Percentiles rank a stretch among this genome's conserved stretches.
Conservation (phyloP, 169 alveolate genomes). For the Besnoitia besnoiti region DNA sequence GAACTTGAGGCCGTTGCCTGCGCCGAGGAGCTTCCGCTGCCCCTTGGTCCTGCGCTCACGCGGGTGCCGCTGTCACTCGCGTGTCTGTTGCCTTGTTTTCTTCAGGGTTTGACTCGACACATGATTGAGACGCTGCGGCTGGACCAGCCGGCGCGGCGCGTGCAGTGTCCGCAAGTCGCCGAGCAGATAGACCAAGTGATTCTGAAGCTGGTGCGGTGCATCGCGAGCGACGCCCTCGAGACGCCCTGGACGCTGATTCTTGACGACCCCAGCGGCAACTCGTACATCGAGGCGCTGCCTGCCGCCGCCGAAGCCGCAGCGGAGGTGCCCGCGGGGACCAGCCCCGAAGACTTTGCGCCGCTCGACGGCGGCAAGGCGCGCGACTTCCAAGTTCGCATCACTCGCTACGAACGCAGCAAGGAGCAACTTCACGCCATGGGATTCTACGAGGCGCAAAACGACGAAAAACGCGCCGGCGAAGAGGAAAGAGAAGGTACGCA, state of each 20-base stretch:
- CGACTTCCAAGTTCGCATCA: slow-evolving; percentile 68
- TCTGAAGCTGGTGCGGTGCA: background rate
- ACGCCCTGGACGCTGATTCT: slow-evolving; percentile 86
- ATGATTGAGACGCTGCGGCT: background rate
- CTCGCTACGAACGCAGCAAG: slow-evolving; percentile 81
- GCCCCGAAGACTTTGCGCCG: background rate
- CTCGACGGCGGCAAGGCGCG: slow-evolving; percentile 7
- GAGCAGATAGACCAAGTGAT: background rate
- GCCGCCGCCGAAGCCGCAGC: background rate
- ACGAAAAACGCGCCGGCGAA: slow-evolving; percentile 55
- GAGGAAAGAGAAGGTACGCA: slow-evolving; percentile 47
- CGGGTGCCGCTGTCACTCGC: too few relatives aligned
- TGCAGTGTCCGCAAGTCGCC: slow-evolving; percentile 10
- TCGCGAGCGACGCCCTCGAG: background rate
- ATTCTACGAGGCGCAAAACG: slow-evolving; percentile 74
- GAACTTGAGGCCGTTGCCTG: too few relatives aligned
- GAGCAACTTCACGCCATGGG: slow-evolving; percentile 89
- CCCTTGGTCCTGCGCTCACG: too few relatives aligned
- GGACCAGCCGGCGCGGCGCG: slow-evolving; percentile 13
- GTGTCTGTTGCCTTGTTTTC: background rate
- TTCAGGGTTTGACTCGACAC: background rate
- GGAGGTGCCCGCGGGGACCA: background rate
- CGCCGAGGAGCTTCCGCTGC: too few relatives aligned
- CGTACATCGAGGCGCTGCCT: slow-evolving; percentile 91
- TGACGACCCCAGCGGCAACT: slow-evolving; percentile 97